These are phyloP conservation scores for Cyberlindnera lachancei DNA, from an alignment of 805 yeast genomes.

Conservation along the genomic window DNA sequence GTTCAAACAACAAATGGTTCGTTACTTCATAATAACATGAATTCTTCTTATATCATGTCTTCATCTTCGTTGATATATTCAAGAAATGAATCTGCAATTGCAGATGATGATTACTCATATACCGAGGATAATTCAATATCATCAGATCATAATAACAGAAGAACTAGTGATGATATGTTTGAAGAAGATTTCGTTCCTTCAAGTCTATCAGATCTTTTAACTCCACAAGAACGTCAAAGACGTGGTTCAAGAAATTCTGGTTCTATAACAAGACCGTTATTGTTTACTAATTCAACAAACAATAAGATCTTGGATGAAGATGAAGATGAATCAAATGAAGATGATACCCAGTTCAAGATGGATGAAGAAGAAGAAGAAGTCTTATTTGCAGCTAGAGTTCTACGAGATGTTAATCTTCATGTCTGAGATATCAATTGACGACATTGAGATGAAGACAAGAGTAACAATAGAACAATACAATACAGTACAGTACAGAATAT, in stretches of 20 bases:
- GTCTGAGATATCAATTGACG: neutral
- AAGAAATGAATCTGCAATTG: conserved; percentile 22
- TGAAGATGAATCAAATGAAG: conserved; percentile 16
- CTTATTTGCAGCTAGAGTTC: too few species aligned
- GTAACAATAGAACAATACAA: neutral
- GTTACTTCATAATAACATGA: too few species aligned
- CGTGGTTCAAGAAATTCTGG: conserved; percentile 49
- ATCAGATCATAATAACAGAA: conserved; percentile 6
- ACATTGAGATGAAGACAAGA: neutral
- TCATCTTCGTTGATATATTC: neutral
- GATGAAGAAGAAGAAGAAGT: conserved; percentile 20
- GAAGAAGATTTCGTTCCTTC: conserved; percentile 81
- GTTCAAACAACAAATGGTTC: conserved; percentile 5
- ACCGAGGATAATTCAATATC: too few species aligned
- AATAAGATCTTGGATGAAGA: neutral
- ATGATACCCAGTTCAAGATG: conserved; percentile 32
- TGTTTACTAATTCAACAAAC: neutral
- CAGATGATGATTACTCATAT: conserved; percentile 30
- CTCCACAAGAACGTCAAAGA: conserved; percentile 50
- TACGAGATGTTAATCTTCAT: conserved; percentile 1
- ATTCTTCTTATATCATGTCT: too few species aligned
- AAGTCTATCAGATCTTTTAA: conserved; percentile 63
- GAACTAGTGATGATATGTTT: conserved; percentile 18
- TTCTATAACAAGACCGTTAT: conserved; percentile 10
- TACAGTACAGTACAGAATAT: conserved; percentile 1